Evolutionary conservation across 1,139 yeast species (phyloP), one percentile per base, ranked within the genome.

Genomic region (Kurtzmaniella quercitrusa): DNA sequence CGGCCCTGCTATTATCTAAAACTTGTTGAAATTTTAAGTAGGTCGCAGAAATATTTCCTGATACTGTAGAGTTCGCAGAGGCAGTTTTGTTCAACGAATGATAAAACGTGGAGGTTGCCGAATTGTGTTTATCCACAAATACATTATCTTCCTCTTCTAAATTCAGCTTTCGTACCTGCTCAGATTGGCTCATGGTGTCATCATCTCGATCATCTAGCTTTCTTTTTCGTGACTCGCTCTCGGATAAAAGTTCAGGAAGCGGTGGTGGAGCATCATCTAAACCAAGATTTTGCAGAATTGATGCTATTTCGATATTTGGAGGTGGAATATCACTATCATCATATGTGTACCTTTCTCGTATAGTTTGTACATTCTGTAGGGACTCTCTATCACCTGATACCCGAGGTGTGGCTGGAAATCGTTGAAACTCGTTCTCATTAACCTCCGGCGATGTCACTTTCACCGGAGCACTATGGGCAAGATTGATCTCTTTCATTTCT

Each of bases 381-480:
- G 37, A 20, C 7, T 19, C 22, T 39, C 57, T 56, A 18, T 42
- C 48, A 38, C 53, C 48, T 18, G 53, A 49, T 42, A 68, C 71
- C 43, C 68, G 68, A 3, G 80, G 80, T 0, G 82, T 74, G 39
- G 71, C 60, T 1, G 82, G 82, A 47, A 76, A 76, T 45, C 80
- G 54, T 44, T 72, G 78, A 16, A 47, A 38, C n/a, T 51, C 48
- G 40, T 41, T 46, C 4, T 44, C 41, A 19, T 19, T 22, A 9
- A 26, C 9, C 8, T 30, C 18, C 15, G 34, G 34, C 7, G 16
- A 14, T 9, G 18, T 8, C 18, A 18, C 5, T 14, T 30, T 30
- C 16, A 14, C 6, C 15, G 34, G 26, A 7, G 26, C 5, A 14
- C 18, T 14, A 14, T 30, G 18, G 3, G 34, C 8, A 12, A 14